phyloP scores from a whole-genome alignment of 768 basidiomycete species.

The Lactarius sp. region DNA sequence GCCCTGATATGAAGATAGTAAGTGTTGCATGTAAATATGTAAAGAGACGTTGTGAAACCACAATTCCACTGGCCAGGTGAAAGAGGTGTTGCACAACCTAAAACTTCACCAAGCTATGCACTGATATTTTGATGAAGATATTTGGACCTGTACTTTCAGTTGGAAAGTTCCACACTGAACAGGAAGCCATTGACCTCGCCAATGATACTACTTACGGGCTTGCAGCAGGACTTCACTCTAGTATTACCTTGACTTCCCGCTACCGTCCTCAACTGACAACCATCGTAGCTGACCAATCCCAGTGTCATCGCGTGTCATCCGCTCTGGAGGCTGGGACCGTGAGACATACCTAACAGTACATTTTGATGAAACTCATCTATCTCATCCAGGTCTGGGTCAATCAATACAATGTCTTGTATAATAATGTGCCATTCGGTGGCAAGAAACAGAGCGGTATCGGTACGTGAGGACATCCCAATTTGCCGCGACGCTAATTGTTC shows the following conservation, averaged over 20 bases:
- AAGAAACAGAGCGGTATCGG: constrained; percentile 91
- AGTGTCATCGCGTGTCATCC: constrained; percentile 85
- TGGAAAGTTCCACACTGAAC: constrained; percentile 79
- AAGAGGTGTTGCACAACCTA: constrained; percentile 44
- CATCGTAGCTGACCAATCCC: constrained; percentile 63
- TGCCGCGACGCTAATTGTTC: background rate
- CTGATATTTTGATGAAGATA: constrained; percentile 46
- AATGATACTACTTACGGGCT: constrained; percentile 90
- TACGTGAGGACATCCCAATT: constrained; percentile 32
- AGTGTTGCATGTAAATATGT: constrained; percentile 29
- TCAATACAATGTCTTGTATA: constrained; percentile 76
- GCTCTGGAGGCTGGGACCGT: constrained; percentile 88
- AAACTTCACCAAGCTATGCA: background rate
- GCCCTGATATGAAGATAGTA: constrained; percentile 80
- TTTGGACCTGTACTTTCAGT: constrained; percentile 92
- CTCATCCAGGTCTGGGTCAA: constrained; percentile 79
- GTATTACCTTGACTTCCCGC: constrained; percentile 38
- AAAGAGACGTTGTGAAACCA: background rate
- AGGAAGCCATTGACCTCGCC: constrained; percentile 77
- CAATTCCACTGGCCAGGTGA: constrained; percentile 38
- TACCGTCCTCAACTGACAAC: constrained; percentile 20
- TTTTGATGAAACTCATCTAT: constrained; percentile 5
- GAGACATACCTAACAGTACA: constrained; percentile 29
- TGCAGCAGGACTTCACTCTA: constrained; percentile 86
- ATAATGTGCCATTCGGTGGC: constrained; percentile 93